Conservation (phyloP, 192 early-diverging fungal species). For the Backusella liffmaniae region DNA sequence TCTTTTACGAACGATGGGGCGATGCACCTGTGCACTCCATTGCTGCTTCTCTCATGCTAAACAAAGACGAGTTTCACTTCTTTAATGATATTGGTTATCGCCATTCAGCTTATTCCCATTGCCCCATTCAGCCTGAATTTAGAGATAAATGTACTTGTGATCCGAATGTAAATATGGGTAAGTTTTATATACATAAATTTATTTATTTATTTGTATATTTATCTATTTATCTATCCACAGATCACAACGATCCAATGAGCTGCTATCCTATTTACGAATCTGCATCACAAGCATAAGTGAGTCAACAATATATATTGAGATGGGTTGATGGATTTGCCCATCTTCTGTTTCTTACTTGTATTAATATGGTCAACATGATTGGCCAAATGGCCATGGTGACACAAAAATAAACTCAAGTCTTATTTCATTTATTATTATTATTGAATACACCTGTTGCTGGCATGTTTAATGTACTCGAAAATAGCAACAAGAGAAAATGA, state of each 20-base stretch:
- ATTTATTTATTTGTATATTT: background rate
- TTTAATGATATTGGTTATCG: slow-evolving; percentile 76
- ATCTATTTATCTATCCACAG: background rate
- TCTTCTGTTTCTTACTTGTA: too few relatives aligned
- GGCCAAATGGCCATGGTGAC: background rate
- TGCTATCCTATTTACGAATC: background rate
- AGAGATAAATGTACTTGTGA: slow-evolving; percentile 50
- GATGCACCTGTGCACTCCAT: slow-evolving; percentile 78
- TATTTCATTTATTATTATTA: background rate
- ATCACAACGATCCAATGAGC: slow-evolving; percentile 1
- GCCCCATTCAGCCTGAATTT: slow-evolving; percentile 48
- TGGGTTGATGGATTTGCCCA: too few relatives aligned
- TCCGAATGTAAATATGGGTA: slow-evolving; percentile 50
- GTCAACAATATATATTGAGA: too few relatives aligned
- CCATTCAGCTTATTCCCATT: slow-evolving; percentile 61
- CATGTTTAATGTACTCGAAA: slow-evolving; percentile 3
- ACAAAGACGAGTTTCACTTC: slow-evolving; percentile 64
- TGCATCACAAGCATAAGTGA: background rate
- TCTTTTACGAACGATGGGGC: slow-evolving; percentile 84
- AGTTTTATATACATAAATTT: background rate
- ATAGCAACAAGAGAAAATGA: background rate
- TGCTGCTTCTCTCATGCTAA: slow-evolving; percentile 57
- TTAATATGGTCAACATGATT: background rate
- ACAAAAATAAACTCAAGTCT: background rate
- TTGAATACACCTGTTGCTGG: background rate